Conservation (phyloP, 305 asterid genomes). For the Galium porrigens region DNA sequence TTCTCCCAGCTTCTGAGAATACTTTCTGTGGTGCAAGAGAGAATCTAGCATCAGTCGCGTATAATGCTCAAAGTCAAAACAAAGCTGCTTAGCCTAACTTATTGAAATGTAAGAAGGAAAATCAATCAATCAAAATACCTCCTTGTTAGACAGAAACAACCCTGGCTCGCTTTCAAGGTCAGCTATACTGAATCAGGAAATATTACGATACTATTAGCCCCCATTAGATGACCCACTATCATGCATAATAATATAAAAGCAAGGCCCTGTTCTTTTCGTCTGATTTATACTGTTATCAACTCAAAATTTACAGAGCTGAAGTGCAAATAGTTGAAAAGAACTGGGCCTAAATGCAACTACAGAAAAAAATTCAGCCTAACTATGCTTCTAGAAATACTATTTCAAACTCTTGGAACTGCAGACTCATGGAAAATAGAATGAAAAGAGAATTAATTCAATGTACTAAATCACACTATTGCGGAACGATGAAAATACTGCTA, state of each 20-base stretch:
- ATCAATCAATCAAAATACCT: slow-evolving; percentile 28
- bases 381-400: background rate
- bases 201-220: slow-evolving; percentile 4
- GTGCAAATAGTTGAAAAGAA: background rate
- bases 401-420: background rate
- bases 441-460: background rate
- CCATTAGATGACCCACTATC: background rate
- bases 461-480: background rate
- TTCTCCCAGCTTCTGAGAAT: slow-evolving; percentile 61
- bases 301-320: background rate
- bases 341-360: background rate
- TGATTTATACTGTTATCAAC: background rate
- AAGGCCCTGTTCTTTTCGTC: background rate
- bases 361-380: background rate
- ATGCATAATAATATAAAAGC: background rate
- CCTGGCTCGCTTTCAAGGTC: slow-evolving; percentile 93
- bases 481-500: background rate
- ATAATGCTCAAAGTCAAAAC: background rate
- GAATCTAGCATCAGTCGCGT: background rate
- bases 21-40: slow-evolving; percentile 39
- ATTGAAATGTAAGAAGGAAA: background rate
- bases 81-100: background rate
- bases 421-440: background rate
- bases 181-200: slow-evolving; percentile 42
- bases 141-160: slow-evolving; percentile 53